Conservation (phyloP, 1,139 yeast species). For the Hanseniaspora sp. region DNA sequence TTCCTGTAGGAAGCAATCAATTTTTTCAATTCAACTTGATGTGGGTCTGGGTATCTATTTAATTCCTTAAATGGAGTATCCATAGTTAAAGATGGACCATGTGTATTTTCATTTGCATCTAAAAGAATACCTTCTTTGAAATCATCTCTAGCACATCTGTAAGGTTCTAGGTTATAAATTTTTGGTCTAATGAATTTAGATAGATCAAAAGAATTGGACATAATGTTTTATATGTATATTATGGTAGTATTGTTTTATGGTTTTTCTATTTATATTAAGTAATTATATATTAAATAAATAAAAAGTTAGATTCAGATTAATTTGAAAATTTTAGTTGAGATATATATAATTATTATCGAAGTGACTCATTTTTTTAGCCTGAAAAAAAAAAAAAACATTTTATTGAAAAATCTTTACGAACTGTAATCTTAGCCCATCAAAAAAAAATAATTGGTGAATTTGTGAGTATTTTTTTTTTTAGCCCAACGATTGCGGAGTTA, state of each 20-base stretch:
- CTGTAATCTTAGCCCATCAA: too few species aligned
- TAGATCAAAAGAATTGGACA: constrained; percentile 23
- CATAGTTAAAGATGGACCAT: constrained; percentile 63
- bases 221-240: background rate
- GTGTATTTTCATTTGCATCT: constrained; percentile 94
- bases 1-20: constrained; percentile 66
- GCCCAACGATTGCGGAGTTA: too few species aligned
- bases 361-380: background rate
- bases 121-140: constrained; percentile 73
- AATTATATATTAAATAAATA: too few species aligned
- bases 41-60: constrained; percentile 95
- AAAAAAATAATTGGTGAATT: too few species aligned
- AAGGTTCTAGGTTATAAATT: constrained; percentile 69
- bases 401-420: too few species aligned
- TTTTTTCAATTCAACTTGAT: constrained; percentile 67
- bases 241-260: background rate
- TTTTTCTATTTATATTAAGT: too few species aligned
- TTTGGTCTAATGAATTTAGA: constrained; percentile 62
- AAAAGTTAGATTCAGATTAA: too few species aligned
- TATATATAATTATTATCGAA: too few species aligned
- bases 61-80: constrained; percentile 42
- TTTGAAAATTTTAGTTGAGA: too few species aligned
- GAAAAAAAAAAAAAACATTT: background rate
- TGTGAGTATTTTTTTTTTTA: too few species aligned
- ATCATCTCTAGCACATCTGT: constrained; percentile 92